These are phyloP conservation scores for Clarireedia paspali DNA, from an alignment of 2,329 filamentous ascomycete species.

Conservation along the genomic window DNA sequence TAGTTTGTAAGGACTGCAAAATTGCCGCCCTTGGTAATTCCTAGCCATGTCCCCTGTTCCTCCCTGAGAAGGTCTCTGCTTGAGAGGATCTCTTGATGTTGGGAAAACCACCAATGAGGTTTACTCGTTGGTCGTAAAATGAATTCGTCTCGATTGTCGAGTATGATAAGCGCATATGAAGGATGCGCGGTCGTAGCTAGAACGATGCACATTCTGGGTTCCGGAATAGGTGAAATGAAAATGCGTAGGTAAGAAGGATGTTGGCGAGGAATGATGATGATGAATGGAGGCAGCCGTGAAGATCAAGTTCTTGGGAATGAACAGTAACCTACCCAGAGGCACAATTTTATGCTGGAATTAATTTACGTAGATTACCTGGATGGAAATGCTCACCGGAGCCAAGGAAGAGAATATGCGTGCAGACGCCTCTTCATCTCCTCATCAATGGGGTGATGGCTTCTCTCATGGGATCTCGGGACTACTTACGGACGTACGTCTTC, in stretches of 20 bases:
- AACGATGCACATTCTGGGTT: slow-evolving; percentile 62
- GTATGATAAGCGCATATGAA: slow-evolving; percentile 63
- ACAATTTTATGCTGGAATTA: not conserved
- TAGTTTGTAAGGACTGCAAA: slow-evolving; percentile 62
- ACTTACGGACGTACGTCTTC: too few species aligned
- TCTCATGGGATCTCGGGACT: too few species aligned
- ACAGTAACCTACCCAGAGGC: slow-evolving; percentile 1
- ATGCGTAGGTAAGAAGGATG: not conserved
- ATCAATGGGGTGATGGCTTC: not conserved
- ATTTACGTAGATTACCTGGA: not conserved
- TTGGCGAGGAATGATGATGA: slow-evolving; percentile 5
- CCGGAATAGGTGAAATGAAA: not conserved
- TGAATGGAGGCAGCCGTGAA: not conserved
- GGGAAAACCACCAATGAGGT: slow-evolving; percentile 51
- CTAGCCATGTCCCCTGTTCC: slow-evolving; percentile 60
- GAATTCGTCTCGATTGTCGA: slow-evolving; percentile 74
- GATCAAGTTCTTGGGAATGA: not conserved
- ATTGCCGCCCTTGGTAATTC: slow-evolving; percentile 50
- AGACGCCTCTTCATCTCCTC: not conserved
- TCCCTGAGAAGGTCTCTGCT: slow-evolving; percentile 53
- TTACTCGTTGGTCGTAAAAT: slow-evolving; percentile 56
- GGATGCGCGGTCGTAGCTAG: slow-evolving; percentile 70
- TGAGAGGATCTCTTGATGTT: slow-evolving; percentile 40
- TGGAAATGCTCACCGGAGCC: too few species aligned
- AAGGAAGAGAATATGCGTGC: too few species aligned